Conservation (phyloP, 495 filamentous ascomycete genomes). For the Xylaria longipes region DNA sequence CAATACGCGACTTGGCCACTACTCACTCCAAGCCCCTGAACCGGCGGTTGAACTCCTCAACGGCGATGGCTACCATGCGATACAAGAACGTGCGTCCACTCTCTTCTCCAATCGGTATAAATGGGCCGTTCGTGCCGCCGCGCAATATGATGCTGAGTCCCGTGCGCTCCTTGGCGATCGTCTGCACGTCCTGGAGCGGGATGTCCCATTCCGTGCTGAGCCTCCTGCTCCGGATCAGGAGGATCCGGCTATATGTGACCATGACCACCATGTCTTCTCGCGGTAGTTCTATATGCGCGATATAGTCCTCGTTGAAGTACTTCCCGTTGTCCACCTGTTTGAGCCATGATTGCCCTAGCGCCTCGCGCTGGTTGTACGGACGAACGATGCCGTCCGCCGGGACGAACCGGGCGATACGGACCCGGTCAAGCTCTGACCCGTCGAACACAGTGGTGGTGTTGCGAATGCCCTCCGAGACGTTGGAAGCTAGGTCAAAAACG, state of each 20-base stretch:
- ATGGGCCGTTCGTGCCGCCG: constrained; percentile 90
- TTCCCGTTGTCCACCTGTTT: constrained; percentile 97
- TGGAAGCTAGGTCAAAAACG: constrained; percentile 94
- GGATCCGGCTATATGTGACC: constrained; percentile 90
- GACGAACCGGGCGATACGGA: constrained; percentile 89
- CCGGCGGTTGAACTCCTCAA: constrained; percentile 63
- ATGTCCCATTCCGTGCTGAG: constrained; percentile 94
- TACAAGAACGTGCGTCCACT: constrained; percentile 86
- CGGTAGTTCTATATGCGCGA: constrained; percentile 91
- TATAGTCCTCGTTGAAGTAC: constrained; percentile 97
- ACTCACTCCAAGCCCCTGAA: constrained; percentile 46
- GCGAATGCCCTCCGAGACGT: constrained; percentile 93
- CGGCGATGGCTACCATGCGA: constrained; percentile 61
- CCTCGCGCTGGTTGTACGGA: constrained; percentile 94
- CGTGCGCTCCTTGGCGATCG: constrained; percentile 94
- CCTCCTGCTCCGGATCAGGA: constrained; percentile 85
- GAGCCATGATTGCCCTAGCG: constrained; percentile 96
- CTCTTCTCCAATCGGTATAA: constrained; percentile 92
- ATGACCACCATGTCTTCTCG: constrained; percentile 92
- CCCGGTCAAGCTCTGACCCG: constrained; percentile 88
- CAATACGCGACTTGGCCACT: background rate
- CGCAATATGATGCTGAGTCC: constrained; percentile 88
- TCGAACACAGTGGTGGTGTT: constrained; percentile 99
- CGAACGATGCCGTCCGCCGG: constrained; percentile 91
- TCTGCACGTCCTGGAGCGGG: constrained; percentile 93